Base-by-base conservation (phyloP, 352 stramenopile species). In the Phytophthora sojae region DNA sequence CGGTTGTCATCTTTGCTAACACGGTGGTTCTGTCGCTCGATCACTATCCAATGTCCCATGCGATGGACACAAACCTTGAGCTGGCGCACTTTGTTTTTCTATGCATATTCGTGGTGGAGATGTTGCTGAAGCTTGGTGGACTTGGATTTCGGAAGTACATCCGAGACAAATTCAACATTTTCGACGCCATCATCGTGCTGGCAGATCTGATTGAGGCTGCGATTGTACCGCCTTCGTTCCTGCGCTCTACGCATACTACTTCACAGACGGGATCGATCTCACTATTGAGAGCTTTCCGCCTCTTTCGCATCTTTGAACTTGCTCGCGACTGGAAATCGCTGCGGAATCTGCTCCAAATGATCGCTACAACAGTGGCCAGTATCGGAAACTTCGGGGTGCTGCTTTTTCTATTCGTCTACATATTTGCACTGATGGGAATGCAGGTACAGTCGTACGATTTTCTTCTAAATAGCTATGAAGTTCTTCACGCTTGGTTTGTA, bases 221-320 rank as follows among this genome's bases (percentile, higher is more conserved):
- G 12, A 58, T 76, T 15, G 81, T 78, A 4, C 86, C 85, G 4
- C 86, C 85, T 1, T 87, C 78, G 0, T 91, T 92, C 49, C 61
- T 52, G 45, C n/a, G 91, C 51, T 81, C 71, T 6, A 14, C 5
- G 0, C 23, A 69, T 65, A 23, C 71, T 75, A n/a, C 50, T 63
- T 11, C 67, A 69, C 0, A 78, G 75, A 39, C 84, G 11, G 85
- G 81, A 6, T 75, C 75, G 0, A 76, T 89, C 0, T 97, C 90
- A 12, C 85, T 91, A 3, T 74, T 98, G 21, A 76, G 93, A 7
- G 91, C 87, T 6, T 92, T 98, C 54, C 83, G 94, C 0, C 69
- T 98, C 4, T 95, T 98, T 57, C 79, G 94, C 9, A 79, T 98
- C 23, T 97, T 99, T 64, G 98, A 98, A 60, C 82, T 99, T n/a